These are phyloP conservation scores for Podospora tetraspora DNA, from an alignment of 495 filamentous ascomycete genomes.

Conservation along the genomic window DNA sequence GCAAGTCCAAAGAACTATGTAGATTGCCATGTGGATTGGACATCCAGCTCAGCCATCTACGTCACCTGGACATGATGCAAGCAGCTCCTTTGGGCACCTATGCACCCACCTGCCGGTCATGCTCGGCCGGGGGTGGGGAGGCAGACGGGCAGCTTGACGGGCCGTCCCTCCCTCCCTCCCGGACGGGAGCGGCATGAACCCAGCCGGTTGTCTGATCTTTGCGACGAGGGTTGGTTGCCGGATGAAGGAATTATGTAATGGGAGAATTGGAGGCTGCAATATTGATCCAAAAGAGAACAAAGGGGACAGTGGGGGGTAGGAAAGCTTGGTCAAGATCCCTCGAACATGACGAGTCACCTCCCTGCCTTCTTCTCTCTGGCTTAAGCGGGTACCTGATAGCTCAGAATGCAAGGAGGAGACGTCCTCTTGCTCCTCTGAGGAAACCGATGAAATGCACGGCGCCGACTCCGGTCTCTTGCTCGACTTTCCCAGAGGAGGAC, in stretches of 20 bases:
- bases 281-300: neutral
- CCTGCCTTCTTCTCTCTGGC: neutral
- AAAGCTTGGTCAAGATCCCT: neutral
- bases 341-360: neutral
- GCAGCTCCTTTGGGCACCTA: neutral
- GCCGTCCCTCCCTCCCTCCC: neutral
- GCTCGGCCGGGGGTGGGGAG: neutral
- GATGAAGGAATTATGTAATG: neutral
- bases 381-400: neutral
- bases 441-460: neutral
- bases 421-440: neutral
- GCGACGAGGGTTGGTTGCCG: neutral
- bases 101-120: neutral
- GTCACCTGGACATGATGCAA: neutral
- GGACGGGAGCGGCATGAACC: neutral
- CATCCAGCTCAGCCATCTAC: neutral
- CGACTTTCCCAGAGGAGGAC: neutral
- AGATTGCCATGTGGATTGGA: no score
- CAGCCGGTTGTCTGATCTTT: neutral
- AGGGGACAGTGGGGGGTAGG: neutral
- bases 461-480: no score
- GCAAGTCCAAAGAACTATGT: no score
- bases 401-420: neutral
- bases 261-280: neutral
- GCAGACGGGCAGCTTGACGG: neutral